These are phyloP conservation scores for Striga hermonthica DNA, from an alignment of 305 asterid species.

Conservation along the genomic window DNA sequence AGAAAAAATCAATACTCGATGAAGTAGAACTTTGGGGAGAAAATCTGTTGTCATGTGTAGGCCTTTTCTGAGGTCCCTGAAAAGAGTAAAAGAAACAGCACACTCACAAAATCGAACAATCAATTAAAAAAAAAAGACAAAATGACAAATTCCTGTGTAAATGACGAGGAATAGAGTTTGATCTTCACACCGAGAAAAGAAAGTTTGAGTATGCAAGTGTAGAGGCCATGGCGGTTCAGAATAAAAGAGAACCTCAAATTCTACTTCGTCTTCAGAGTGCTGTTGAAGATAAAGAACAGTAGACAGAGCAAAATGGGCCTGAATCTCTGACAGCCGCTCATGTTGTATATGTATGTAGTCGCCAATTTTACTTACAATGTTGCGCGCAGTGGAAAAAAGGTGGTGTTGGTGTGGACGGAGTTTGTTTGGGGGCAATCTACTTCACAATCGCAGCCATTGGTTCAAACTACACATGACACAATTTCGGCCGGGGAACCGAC, in stretches of 20 bases:
- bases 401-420: no score
- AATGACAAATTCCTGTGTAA: background rate
- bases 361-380: no score
- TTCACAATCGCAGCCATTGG: no score
- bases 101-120: background rate
- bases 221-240: slow-evolving; percentile 53
- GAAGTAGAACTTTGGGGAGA: slow-evolving; percentile 45
- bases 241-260: background rate
- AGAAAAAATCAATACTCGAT: slow-evolving; percentile 36
- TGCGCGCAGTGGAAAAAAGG: no score
- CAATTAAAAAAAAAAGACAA: background rate
- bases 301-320: no score
- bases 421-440: no score
- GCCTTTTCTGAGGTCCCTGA: slow-evolving; percentile 59
- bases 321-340: no score
- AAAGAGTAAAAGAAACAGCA: slow-evolving; percentile 24
- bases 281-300: no score
- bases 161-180: background rate
- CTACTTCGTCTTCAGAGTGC: no score
- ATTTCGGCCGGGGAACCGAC: no score
- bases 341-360: no score
- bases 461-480: no score
- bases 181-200: slow-evolving; percentile 50
- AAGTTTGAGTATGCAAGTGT: slow-evolving; percentile 57
- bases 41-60: slow-evolving; percentile 43